Evolutionary conservation across 768 basidiomycete genomes (phyloP).

Genomic region (Kwoniella mangroviensis): DNA sequence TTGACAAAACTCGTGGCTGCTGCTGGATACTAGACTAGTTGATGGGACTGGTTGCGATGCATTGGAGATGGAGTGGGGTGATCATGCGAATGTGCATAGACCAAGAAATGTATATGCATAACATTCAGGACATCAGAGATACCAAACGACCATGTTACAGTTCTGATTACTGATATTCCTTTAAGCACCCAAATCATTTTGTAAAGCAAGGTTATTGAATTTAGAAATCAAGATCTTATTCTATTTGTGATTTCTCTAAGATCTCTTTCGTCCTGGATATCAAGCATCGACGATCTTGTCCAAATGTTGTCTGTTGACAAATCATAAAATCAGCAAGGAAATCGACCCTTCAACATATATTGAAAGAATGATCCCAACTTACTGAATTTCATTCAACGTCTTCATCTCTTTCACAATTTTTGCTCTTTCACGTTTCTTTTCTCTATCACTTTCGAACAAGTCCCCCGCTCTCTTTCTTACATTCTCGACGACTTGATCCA

Average conservation of each 20-base stretch:
- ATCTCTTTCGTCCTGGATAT: too few relatives aligned
- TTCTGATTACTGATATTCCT: too few relatives aligned
- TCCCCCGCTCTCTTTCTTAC: neutral
- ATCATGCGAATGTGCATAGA: neutral
- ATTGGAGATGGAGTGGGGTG: conserved; percentile 1
- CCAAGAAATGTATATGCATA: conserved; percentile 15
- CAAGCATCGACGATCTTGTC: neutral
- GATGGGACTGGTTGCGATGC: too few relatives aligned
- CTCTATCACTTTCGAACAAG: conserved; percentile 14
- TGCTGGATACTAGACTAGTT: conserved; percentile 42
- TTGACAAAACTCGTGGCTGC: conserved; percentile 56
- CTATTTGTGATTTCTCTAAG: too few relatives aligned
- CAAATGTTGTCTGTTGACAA: neutral
- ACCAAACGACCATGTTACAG: too few relatives aligned
- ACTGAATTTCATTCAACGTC: conserved; percentile 19
- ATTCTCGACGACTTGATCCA: conserved; percentile 13
- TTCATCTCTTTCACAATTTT: neutral
- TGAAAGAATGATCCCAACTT: neutral
- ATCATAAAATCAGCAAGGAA: neutral
- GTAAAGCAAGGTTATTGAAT: too few relatives aligned
- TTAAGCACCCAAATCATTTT: too few relatives aligned
- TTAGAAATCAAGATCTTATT: too few relatives aligned
- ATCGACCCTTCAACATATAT: neutral
- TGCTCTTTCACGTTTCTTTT: conserved; percentile 17
- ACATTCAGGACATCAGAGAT: neutral